phyloP scores from a whole-genome alignment of 306 rosid species.

The Castanospermum australe region DNA sequence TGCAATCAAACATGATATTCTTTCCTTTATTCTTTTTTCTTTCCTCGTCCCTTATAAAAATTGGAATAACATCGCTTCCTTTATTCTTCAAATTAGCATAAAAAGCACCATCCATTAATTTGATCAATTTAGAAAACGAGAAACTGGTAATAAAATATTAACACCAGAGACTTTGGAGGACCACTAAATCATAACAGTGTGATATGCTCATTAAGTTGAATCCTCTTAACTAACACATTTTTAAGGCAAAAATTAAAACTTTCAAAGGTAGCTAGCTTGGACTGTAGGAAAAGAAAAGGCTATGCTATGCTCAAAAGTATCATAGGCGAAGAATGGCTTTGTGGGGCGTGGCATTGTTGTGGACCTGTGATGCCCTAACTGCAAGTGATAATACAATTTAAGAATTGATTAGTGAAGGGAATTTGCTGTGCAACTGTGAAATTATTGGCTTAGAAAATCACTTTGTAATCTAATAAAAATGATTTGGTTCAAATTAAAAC shows the following conservation, averaged over 20 bases:
- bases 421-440: slow-evolving; percentile 40
- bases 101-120: slow-evolving; percentile 21
- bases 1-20: background rate
- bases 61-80: background rate
- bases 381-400: slow-evolving; percentile 23
- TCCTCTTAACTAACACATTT: slow-evolving; percentile 45
- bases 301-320: slow-evolving; percentile 54
- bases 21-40: background rate
- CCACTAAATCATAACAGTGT: slow-evolving; percentile 80
- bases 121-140: slow-evolving; percentile 19
- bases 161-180: slow-evolving; percentile 40
- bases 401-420: slow-evolving; percentile 29
- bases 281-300: slow-evolving; percentile 72
- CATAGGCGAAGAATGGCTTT: slow-evolving; percentile 55
- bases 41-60: background rate
- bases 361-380: slow-evolving; percentile 43
- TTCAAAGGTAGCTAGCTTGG: slow-evolving; percentile 44
- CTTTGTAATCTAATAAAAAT: slow-evolving; percentile 33
- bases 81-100: slow-evolving; percentile 27
- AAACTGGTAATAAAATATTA: background rate
- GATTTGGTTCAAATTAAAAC: slow-evolving; percentile 36
- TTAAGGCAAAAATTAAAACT: slow-evolving; percentile 10
- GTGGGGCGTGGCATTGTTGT: slow-evolving; percentile 35
- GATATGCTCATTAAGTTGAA: slow-evolving; percentile 64
- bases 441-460: slow-evolving; percentile 31